Base-by-base conservation (phyloP, 164 flowering plant genomes). In the Chimonanthus salicifolius region DNA sequence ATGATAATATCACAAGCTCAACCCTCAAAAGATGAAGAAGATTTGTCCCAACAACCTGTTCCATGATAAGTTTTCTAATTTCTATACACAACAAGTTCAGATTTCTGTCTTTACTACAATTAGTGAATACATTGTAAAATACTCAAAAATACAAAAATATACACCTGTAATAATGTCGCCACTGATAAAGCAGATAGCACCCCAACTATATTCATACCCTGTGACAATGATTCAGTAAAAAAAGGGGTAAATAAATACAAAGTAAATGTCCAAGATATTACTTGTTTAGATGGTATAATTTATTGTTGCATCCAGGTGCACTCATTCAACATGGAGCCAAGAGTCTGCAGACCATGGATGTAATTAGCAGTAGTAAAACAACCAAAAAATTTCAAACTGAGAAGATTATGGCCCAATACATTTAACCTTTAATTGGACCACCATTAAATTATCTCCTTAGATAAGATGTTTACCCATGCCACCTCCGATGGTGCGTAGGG, bases 161-260 rank as follows among this genome's bases (percentile, higher is more conserved):
- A 44, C 74, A 94, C 98, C 98, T 94, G 98, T 70, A 94, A 87
- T 49, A 85, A 64, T 74, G 97, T 97, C 65, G 98, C 98, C 73
- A 92, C 85, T 72, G 85, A 83, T 82, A 91, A 86, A 75, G 98
- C 90, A 5, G 85, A 80, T 69, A 94, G 70, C 68, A 91, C 93
- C 47, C 97, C 89, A 48, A 71, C 62, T 6, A 90, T 71, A 81
- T 84, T 80, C 94, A 94, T 83, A 66, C 90, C 94, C 98, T 94
- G 84, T 71, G 72, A 1, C 62, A 74, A 18, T 75, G 47, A 7
- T 11, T 48, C 60, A 71, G 68, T 50, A 71, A 5, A 60, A 63
- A 63, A 20, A 20, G 44, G 9, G 10, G 33, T 8, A 20, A 7
- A 63, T 20, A 18, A 5, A 63, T 10, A 20, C 13, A 4, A 8